These are phyloP conservation scores for Lyophyllum semitale DNA, from an alignment of 768 basidiomycete genomes.

Conservation along the genomic window DNA sequence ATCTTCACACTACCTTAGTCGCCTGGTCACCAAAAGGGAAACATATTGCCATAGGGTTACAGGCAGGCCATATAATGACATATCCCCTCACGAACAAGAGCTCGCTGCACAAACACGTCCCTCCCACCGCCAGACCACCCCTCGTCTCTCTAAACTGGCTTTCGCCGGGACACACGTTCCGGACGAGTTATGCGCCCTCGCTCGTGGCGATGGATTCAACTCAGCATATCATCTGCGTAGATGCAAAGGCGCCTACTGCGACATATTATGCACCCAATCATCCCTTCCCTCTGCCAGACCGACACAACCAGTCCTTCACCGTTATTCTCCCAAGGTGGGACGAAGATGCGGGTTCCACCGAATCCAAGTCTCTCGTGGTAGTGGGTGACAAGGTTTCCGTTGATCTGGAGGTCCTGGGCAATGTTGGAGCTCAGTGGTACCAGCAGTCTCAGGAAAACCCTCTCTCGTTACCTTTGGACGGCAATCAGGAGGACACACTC, in stretches of 20 bases:
- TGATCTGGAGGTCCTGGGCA: conserved; percentile 50
- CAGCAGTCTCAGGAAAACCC: conserved; percentile 53
- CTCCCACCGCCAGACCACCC: conserved; percentile 50
- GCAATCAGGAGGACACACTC: conserved; percentile 69
- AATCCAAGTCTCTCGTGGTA: conserved; percentile 41
- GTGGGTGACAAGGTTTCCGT: conserved; percentile 48
- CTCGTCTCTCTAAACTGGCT: conserved; percentile 68
- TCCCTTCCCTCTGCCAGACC: conserved; percentile 42
- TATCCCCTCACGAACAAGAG: conserved; percentile 60
- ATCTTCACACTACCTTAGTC: conserved; percentile 40
- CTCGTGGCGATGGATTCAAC: conserved; percentile 29
- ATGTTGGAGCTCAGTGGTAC: conserved; percentile 43
- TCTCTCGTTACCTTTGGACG: conserved; percentile 67
- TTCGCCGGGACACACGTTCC: conserved; percentile 65
- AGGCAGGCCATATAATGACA: conserved; percentile 69
- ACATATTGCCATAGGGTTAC: conserved; percentile 75
- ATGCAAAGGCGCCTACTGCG: conserved; percentile 40
- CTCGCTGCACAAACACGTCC: conserved; percentile 59
- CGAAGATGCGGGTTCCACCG: conserved; percentile 35
- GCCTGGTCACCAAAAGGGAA: conserved; percentile 89
- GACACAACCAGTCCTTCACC: conserved; percentile 37
- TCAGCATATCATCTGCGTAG: conserved; percentile 47
- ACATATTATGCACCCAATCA: conserved; percentile 39
- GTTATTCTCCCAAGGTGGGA: conserved; percentile 50
- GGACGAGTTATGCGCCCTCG: conserved; percentile 57